A percentile compares a stretch with the other conserved stretches of the same genome.
phyloP scores from a whole-genome alignment of 306 rosid genomes.

The Vachellia pachyceras region DNA sequence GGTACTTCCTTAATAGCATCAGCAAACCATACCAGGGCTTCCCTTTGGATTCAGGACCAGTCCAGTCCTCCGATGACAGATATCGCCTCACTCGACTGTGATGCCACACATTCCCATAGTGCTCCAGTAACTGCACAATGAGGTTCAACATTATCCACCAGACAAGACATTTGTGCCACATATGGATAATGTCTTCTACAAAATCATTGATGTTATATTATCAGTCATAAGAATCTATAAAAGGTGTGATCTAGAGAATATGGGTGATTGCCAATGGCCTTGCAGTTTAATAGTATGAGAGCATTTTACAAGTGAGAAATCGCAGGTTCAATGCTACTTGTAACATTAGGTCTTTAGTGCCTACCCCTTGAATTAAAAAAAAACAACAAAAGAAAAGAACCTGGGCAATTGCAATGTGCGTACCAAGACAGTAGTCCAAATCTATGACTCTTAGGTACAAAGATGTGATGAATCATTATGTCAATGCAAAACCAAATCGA shows the following conservation, averaged over 20 bases:
- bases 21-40: constrained; percentile 98
- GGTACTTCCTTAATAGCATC: constrained; percentile 92
- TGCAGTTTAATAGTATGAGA: too few species aligned
- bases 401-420: too few species aligned
- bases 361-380: too few species aligned
- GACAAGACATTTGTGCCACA: constrained; percentile 1
- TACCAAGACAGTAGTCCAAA: too few species aligned
- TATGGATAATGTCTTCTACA: constrained; percentile 26
- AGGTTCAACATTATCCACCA: constrained; percentile 2
- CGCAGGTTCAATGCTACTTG: too few species aligned
- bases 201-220: not conserved
- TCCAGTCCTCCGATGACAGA: constrained; percentile 88
- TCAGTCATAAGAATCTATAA: not conserved
- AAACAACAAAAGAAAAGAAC: too few species aligned
- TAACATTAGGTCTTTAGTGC: too few species aligned
- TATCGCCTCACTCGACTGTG: constrained; percentile 84
- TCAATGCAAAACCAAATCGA: too few species aligned
- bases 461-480: too few species aligned
- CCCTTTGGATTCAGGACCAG: constrained; percentile 91
- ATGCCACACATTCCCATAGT: constrained; percentile 81
- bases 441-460: too few species aligned
- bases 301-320: too few species aligned
- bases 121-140: constrained; percentile 76
- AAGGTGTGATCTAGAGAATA: not conserved
- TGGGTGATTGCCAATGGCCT: not conserved